Conservation (phyloP, 2,329 filamentous ascomycete genomes). For the Diaporthe longicolla region DNA sequence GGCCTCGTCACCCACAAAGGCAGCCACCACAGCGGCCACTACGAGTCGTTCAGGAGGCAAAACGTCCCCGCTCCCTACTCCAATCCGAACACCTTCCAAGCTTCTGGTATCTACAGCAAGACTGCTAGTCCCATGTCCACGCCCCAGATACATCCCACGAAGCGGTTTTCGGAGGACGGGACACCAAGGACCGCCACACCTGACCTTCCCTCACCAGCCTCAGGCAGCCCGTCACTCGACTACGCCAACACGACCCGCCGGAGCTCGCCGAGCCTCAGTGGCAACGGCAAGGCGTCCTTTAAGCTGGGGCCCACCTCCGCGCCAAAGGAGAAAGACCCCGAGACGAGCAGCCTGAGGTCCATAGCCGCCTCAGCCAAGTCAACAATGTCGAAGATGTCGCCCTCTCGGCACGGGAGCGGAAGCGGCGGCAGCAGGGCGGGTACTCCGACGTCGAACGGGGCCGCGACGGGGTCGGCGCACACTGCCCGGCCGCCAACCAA, state of each 20-base stretch:
- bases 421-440: slow-evolving; percentile 48
- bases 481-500: slow-evolving; percentile 51
- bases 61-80: slow-evolving; percentile 84
- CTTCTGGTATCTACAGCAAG: slow-evolving; percentile 80
- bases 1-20: slow-evolving; percentile 95
- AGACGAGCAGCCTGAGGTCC: slow-evolving; percentile 68
- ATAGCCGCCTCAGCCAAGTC: slow-evolving; percentile 70
- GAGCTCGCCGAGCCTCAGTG: slow-evolving; percentile 35
- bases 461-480: slow-evolving; percentile 41
- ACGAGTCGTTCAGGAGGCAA: slow-evolving; percentile 95
- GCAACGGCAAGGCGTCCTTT: background rate
- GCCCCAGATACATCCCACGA: slow-evolving; percentile 55
- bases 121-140: slow-evolving; percentile 68
- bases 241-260: slow-evolving; percentile 35
- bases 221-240: slow-evolving; percentile 41
- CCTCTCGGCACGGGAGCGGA: slow-evolving; percentile 52
- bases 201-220: slow-evolving; percentile 57
- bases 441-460: slow-evolving; percentile 43
- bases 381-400: slow-evolving; percentile 64
- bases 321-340: slow-evolving; percentile 55
- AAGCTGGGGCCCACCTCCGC: slow-evolving; percentile 44
- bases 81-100: slow-evolving; percentile 84
- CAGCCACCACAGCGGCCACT: slow-evolving; percentile 95
- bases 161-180: slow-evolving; percentile 47
- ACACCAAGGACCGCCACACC: slow-evolving; percentile 63